Evolutionary conservation across 768 basidiomycete genomes (phyloP).

Genomic region (Tylopilus cervinicoccineus): DNA sequence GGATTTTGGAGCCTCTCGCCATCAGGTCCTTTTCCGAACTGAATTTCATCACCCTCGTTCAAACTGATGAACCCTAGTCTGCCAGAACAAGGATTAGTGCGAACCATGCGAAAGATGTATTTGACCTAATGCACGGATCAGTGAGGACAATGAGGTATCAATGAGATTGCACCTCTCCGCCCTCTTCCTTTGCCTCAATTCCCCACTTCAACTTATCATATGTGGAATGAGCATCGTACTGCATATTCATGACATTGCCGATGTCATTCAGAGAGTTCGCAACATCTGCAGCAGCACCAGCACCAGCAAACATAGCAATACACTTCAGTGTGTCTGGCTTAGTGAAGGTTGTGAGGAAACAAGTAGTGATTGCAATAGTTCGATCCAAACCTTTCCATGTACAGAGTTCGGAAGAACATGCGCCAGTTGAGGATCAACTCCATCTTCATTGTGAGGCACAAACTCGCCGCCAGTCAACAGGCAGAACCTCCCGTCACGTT

Average conservation of each 20-base stretch:
- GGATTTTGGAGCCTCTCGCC: neutral
- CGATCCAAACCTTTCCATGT: neutral
- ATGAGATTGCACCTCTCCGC: neutral
- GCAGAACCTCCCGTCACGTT: slow-evolving; percentile 1
- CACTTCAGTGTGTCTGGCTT: neutral
- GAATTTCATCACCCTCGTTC: slow-evolving; percentile 4
- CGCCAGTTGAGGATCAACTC: neutral
- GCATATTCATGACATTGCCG: slow-evolving; percentile 1
- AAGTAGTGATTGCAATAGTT: neutral
- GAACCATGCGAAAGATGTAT: neutral
- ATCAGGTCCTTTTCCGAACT: neutral
- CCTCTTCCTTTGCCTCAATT: slow-evolving; percentile 1
- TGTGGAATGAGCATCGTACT: neutral
- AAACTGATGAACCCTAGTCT: neutral
- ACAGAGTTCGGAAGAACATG: slow-evolving; percentile 2
- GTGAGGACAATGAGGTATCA: neutral
- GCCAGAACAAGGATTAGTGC: neutral
- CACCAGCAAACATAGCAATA: slow-evolving; percentile 6
- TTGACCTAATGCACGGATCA: neutral
- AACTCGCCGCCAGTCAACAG: neutral
- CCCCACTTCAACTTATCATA: neutral
- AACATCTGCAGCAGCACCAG: neutral
- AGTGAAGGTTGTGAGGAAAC: neutral
- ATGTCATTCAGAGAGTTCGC: neutral
- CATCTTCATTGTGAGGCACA: neutral